Evolutionary conservation across 768 basidiomycete genomes (phyloP).

Genomic region (Boletus rubescentipes): DNA sequence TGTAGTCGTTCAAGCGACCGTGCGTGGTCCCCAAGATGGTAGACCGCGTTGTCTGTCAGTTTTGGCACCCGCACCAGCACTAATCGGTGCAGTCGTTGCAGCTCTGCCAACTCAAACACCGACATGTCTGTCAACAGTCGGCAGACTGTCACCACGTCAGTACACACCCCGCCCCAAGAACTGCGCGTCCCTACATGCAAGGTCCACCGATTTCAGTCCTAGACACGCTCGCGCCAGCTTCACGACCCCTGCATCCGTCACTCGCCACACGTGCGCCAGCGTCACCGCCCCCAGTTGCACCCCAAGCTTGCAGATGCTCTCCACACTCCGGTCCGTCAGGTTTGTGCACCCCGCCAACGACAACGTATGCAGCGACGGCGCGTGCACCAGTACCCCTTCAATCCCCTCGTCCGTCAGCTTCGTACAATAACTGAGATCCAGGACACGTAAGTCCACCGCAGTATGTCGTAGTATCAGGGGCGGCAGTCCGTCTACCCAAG

Average conservation of each 20-base stretch:
- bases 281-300: slow-evolving; percentile 77
- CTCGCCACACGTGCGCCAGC: slow-evolving; percentile 73
- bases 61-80: slow-evolving; percentile 79
- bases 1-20: slow-evolving; percentile 74
- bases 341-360: slow-evolving; percentile 73
- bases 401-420: slow-evolving; percentile 73
- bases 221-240: slow-evolving; percentile 68
- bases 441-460: slow-evolving; percentile 71
- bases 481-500: slow-evolving; percentile 61
- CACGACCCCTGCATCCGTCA: slow-evolving; percentile 77
- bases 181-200: slow-evolving; percentile 65
- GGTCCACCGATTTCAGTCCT: slow-evolving; percentile 77
- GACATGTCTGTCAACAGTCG: slow-evolving; percentile 81
- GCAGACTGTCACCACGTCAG: slow-evolving; percentile 59
- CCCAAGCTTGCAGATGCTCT: slow-evolving; percentile 68
- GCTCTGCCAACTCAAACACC: slow-evolving; percentile 73
- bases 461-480: slow-evolving; percentile 61
- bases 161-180: slow-evolving; percentile 2
- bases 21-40: slow-evolving; percentile 73
- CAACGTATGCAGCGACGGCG: slow-evolving; percentile 72
- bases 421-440: slow-evolving; percentile 75
- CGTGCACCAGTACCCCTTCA: slow-evolving; percentile 71
- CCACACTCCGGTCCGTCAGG: slow-evolving; percentile 71
- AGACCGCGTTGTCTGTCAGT: slow-evolving; percentile 81
- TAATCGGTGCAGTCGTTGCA: slow-evolving; percentile 70